Conservation (phyloP, 371 early-diverging fungal species). For the Smittium mucronatum region DNA sequence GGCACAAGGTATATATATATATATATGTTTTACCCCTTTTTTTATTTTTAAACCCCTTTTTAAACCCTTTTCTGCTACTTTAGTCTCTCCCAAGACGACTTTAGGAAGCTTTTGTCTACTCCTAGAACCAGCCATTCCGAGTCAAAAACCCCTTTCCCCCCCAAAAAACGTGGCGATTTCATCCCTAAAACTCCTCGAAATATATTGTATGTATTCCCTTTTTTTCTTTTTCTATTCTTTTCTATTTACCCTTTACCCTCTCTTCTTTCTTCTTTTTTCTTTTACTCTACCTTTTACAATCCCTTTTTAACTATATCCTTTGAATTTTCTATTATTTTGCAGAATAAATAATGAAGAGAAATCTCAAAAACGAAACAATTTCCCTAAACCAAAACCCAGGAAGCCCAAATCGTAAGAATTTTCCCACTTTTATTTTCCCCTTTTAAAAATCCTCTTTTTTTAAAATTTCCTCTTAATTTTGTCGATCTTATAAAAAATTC, state of each 20-base stretch:
- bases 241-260: no score
- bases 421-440: background rate
- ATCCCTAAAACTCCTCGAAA: conserved; percentile 5
- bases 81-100: conserved; percentile 10
- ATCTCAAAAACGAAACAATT: background rate
- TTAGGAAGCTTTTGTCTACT: conserved; percentile 10
- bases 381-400: background rate
- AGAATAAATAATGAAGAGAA: background rate
- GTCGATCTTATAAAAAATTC: no score
- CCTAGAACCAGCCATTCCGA: background rate
- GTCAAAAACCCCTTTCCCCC: background rate
- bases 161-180: background rate
- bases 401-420: background rate
- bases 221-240: no score
- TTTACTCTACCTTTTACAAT: no score
- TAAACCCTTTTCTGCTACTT: no score
- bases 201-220: background rate
- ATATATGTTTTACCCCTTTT: no score
- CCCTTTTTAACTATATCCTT: no score
- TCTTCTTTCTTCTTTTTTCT: no score
- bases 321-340: background rate
- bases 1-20: no score
- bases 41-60: no score
- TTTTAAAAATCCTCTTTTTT: background rate
- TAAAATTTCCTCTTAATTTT: no score